Evolutionary conservation across 768 basidiomycete species (phyloP), one percentile per base, ranked within the genome.

Genomic region (Hydnum rufescens): DNA sequence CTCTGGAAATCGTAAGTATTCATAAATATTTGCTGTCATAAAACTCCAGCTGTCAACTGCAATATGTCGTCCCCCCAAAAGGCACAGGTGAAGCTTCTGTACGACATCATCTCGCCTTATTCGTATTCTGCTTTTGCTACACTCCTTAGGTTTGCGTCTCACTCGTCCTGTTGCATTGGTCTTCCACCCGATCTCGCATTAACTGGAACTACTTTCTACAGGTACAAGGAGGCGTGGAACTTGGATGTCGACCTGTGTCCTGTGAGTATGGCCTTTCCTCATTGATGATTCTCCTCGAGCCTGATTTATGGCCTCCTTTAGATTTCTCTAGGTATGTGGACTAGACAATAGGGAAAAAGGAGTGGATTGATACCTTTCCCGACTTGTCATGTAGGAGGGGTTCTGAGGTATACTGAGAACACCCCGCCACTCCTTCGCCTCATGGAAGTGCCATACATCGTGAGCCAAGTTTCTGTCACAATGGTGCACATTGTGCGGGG

Each of bases 31-130:
- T n/a, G n/a, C n/a, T n/a, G n/a, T n/a, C n/a, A n/a, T n/a, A n/a
- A n/a, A n/a, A n/a, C n/a, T n/a, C n/a, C n/a, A n/a, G n/a, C n/a
- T n/a, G n/a, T n/a, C n/a, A n/a, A n/a, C n/a, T n/a, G n/a, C n/a
- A n/a, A n/a, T n/a, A n/a, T n/a, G n/a, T n/a, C n/a, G n/a, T n/a
- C n/a, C n/a, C n/a, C n/a, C n/a, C n/a, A 47, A 25, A 50, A 32
- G 32, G 31, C 31, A 8, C 49, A 50, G 16, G 13, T 50, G 28
- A 50, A 50, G 26, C 13, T 50, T 13, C 32, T 13, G 18, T 50
- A 8, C 28, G 49, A 50, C 49, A 50, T 50, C 16, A 31, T 16
- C 49, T 50, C 49, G 28, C 49, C 49, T 6, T 50, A 32, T 13
- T 31, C 29, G 16, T 8, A 50, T 32, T 16, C 32, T 25, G 30